Base-by-base conservation (phyloP, 208 protist genomes). In the Crithidia sp. region DNA sequence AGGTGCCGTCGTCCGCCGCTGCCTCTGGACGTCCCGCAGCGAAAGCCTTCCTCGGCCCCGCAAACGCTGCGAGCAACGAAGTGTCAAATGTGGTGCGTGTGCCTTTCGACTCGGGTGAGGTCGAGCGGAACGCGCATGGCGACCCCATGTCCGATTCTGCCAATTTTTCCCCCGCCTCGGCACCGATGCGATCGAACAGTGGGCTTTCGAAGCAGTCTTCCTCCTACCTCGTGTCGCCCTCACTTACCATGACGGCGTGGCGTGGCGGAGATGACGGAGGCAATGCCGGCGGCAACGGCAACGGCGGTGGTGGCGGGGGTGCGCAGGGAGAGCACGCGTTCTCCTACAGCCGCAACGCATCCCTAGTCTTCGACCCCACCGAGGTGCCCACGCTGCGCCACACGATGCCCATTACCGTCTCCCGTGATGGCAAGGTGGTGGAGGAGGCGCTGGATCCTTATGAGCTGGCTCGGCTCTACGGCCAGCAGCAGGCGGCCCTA, bases 401-500 rank as follows among this genome's bases (percentile, higher is more conserved):
- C 57, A 81, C 62, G 16, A 70, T 86, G n/a, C n/a, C 13, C 7
- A 81, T 93, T 10, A 65, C 59, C 19, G 81, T 93, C 12, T 85
- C 67, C 28, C 77, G 82, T 3, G 80, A 92, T 39, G 85, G 82
- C 36, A 80, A 81, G 40, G 68, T 67, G 55, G 79, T 70, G 17
- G 59, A 84, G 62, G 89, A 96, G 60, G 41, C 73, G 66, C 60
- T 96, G 50, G 86, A 93, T 59, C 76, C 86, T 8, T 72, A 72
- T 37, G 85, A 91, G 59, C 63, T 93, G 64, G 88, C 84, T 3
- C 83, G 75, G 28, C 77, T 96, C 19, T 90, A 91, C 74, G 87
- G 81, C 9, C 87, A 88, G 69, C 77, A 89, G 74, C 80, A 87
- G 47, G 91, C 89, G 4, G 89, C 91, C 7, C 86, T 94, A 40